Evolutionary conservation across 371 early-diverging fungal species (phyloP).

Genomic region (Apophysomyces elegans): DNA sequence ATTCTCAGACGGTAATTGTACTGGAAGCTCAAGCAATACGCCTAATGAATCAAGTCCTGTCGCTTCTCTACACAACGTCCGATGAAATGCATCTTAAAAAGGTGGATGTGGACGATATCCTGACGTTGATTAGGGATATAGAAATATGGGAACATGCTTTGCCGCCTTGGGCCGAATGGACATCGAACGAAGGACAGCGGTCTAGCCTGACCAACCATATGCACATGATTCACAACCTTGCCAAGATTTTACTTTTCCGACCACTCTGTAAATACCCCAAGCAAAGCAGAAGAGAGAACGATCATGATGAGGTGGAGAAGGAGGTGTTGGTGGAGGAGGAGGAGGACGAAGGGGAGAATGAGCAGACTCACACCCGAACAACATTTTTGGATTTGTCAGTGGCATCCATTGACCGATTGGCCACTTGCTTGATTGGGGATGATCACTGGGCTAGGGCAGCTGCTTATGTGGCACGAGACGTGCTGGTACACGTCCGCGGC

Average conservation of each 20-base stretch:
- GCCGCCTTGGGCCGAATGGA: constrained; percentile 40
- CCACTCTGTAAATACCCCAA: constrained; percentile 30
- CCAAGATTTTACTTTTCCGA: constrained; percentile 43
- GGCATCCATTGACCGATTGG: constrained; percentile 31
- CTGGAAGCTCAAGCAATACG: constrained; percentile 22
- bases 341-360: constrained; percentile 13
- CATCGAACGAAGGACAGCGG: not conserved
- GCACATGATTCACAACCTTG: constrained; percentile 41
- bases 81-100: constrained; percentile 27
- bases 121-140: constrained; percentile 43
- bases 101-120: constrained; percentile 51
- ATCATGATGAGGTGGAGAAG: no score
- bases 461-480: constrained; percentile 30
- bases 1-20: constrained; percentile 17
- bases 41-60: constrained; percentile 23
- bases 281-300: not conserved
- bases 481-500: constrained; percentile 24
- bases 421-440: constrained; percentile 23
- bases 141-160: constrained; percentile 44
- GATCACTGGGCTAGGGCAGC: constrained; percentile 29
- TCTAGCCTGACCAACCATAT: constrained; percentile 28
- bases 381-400: constrained; percentile 50
- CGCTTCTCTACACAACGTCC: constrained; percentile 25
- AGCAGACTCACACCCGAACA: constrained; percentile 47
- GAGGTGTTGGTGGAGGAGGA: not conserved